Conservation (phyloP, 805 yeast genomes). For the Wickerhamomyces silvicola region DNA sequence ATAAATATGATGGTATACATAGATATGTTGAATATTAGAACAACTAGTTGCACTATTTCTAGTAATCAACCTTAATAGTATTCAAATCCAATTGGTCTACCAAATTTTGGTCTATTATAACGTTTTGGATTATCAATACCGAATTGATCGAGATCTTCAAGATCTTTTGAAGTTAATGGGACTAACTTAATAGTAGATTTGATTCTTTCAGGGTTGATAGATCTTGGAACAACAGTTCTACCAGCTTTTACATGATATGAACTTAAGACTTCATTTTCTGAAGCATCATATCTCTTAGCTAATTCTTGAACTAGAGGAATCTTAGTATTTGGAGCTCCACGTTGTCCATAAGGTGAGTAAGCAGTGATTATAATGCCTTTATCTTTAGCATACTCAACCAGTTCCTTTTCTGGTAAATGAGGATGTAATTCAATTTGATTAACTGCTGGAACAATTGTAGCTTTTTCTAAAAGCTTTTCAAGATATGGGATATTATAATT, state of each 20-base stretch:
- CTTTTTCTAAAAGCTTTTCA: conserved; percentile 34
- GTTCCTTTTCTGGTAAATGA: conserved; percentile 54
- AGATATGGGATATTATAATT: conserved; percentile 39
- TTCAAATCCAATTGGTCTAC: too few species aligned
- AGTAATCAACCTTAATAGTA: too few species aligned
- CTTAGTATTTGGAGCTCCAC: conserved; percentile 58
- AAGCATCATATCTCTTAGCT: conserved; percentile 48
- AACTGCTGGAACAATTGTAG: conserved; percentile 44
- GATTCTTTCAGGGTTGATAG: conserved; percentile 62
- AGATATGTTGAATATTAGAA: too few species aligned
- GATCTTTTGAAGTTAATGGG: conserved; percentile 36
- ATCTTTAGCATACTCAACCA: conserved; percentile 44
- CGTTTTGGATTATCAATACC: conserved; percentile 28
- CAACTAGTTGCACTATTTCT: too few species aligned
- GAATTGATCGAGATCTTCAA: conserved; percentile 27
- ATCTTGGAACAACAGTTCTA: conserved; percentile 60
- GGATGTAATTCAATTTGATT: conserved; percentile 73
- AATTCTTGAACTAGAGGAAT: conserved; percentile 43
- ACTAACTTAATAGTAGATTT: conserved; percentile 30
- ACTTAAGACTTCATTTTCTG: conserved; percentile 49
- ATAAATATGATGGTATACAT: too few species aligned
- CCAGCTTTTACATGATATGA: conserved; percentile 64
- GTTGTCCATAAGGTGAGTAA: conserved; percentile 58
- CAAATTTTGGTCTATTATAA: too few species aligned
- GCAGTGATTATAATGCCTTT: conserved; percentile 51